Conservation (phyloP, 345 rosid genomes). For the Eucalyptus microcorys region DNA sequence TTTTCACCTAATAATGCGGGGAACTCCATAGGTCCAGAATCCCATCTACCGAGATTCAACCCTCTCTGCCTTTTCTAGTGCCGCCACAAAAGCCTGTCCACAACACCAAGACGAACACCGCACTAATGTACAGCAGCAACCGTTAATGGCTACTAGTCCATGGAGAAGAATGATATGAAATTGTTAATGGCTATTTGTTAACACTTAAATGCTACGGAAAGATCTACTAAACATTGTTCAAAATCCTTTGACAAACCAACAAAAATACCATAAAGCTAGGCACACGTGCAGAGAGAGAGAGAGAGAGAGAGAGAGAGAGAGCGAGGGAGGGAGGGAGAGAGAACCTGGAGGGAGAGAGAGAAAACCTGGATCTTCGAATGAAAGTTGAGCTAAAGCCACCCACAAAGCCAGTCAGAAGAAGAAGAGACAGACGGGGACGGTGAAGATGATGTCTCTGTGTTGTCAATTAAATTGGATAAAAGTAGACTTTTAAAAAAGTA, state of each 20-base stretch:
- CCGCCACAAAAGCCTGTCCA: not conserved
- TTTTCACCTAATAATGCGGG: not conserved
- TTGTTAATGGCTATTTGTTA: not conserved
- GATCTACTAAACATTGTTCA: not conserved
- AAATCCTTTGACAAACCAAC: not conserved
- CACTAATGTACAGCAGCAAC: not conserved
- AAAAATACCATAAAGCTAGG: not conserved
- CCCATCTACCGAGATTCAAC: not conserved
- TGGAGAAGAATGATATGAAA: not conserved
- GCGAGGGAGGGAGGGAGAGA: too few relatives aligned
- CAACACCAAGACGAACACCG: not conserved
- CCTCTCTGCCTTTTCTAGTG: not conserved
- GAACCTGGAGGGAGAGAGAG: too few relatives aligned
- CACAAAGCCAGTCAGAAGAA: too few relatives aligned
- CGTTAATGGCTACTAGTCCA: not conserved
- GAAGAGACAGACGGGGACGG: too few relatives aligned
- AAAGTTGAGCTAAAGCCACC: too few relatives aligned
- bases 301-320: not conserved
- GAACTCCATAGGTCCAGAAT: not conserved
- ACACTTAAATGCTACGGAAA: not conserved
- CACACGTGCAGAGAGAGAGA: not conserved
- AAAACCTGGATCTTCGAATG: too few relatives aligned
- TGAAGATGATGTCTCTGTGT: too few relatives aligned
- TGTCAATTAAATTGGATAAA: too few relatives aligned
- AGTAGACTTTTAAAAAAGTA: too few relatives aligned